phyloP scores from a whole-genome alignment of 2,329 filamentous ascomycete genomes.

The Curvularia hawaiiensis region DNA sequence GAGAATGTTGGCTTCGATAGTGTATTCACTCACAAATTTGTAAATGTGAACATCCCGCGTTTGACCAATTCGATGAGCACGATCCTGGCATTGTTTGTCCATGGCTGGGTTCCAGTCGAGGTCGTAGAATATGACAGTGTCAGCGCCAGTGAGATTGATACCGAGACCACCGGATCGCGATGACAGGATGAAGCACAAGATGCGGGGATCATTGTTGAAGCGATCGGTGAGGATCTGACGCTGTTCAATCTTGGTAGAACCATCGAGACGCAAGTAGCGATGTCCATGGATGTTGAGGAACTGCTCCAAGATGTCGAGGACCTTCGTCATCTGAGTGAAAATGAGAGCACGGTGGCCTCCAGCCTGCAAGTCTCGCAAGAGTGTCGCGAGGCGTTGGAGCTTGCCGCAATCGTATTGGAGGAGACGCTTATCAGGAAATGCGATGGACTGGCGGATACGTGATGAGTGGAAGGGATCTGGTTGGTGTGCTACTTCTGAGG shows the following conservation, averaged over 20 bases:
- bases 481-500: constrained; percentile 61
- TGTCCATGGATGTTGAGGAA: constrained; percentile 98
- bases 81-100: constrained; percentile 99
- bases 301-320: constrained; percentile 94
- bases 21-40: constrained; percentile 65
- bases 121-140: constrained; percentile 98
- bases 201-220: constrained; percentile 93
- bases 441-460: constrained; percentile 89
- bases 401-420: constrained; percentile 98
- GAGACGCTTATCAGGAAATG: constrained; percentile 95
- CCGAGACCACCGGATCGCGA: constrained; percentile 92
- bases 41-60: constrained; percentile 98
- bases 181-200: constrained; percentile 93
- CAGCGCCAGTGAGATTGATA: constrained; percentile 94
- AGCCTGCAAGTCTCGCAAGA: constrained; percentile 84
- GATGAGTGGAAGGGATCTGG: constrained; percentile 91
- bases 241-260: constrained; percentile 94
- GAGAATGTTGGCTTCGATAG: constrained; percentile 96
- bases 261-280: constrained; percentile 94
- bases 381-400: constrained; percentile 83
- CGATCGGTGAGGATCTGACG: constrained; percentile 93
- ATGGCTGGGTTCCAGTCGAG: constrained; percentile 99
- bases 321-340: constrained; percentile 99
- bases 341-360: constrained; percentile 94
- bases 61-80: constrained; percentile 95